These are phyloP conservation scores for Hypoxylon sp. DNA, from an alignment of 2,329 filamentous ascomycete species.

Conservation along the genomic window DNA sequence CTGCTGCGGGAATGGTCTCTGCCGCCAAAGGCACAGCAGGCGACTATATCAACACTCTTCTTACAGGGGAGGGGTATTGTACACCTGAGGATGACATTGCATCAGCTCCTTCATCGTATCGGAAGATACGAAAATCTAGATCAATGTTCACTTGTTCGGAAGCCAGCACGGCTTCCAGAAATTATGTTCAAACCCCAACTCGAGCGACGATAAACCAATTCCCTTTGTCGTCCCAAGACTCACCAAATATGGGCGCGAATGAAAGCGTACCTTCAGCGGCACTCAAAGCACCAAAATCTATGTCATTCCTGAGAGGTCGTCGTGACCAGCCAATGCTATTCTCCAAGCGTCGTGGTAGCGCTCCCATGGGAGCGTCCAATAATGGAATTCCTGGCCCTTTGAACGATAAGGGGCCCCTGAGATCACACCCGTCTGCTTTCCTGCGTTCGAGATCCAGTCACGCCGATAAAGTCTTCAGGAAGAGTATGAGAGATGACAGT, in stretches of 20 bases:
- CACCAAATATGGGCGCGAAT: constrained; percentile 26
- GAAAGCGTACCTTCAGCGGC: constrained; percentile 50
- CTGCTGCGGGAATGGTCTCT: constrained; percentile 48
- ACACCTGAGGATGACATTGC: constrained; percentile 63
- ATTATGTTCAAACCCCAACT: constrained; percentile 14
- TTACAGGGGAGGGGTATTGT: constrained; percentile 59
- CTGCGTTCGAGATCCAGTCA: constrained; percentile 57
- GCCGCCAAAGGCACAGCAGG: constrained; percentile 51
- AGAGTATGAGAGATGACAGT: constrained; percentile 65
- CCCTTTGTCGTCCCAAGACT: constrained; percentile 10
- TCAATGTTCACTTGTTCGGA: constrained; percentile 64
- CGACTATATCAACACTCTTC: constrained; percentile 56
- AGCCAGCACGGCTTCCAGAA: constrained; percentile 16
- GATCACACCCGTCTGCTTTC: constrained; percentile 60
- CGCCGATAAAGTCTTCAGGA: constrained; percentile 53
- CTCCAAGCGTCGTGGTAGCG: constrained; percentile 40
- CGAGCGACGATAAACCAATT: constrained; percentile 34
- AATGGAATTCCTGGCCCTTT: constrained; percentile 14
- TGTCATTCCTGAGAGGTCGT: constrained; percentile 63
- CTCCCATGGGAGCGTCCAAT: constrained; percentile 6
- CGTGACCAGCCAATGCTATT: constrained; percentile 45
- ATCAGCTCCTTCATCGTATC: constrained; percentile 63
- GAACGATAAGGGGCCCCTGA: constrained; percentile 43
- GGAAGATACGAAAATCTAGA: constrained; percentile 66
- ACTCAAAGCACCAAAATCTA: constrained; percentile 66